These are phyloP conservation scores for Saxophila tyrrhenica DNA, from an alignment of 495 filamentous ascomycete genomes.

Conservation along the genomic window DNA sequence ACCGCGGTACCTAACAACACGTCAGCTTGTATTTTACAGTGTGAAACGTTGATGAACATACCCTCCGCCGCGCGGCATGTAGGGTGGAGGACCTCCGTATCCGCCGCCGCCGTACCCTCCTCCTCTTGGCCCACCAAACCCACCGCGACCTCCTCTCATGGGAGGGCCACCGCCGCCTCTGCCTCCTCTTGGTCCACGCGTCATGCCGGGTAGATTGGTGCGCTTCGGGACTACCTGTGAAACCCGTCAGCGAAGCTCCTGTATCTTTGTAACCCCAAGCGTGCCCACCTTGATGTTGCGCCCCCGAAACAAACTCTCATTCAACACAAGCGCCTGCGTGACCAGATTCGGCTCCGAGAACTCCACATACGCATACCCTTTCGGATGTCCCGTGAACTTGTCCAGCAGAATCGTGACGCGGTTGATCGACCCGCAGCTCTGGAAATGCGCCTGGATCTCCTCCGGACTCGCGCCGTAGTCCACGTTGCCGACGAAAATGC, in stretches of 20 bases:
- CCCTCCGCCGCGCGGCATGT: conserved; percentile 9
- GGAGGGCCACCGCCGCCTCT: conserved; percentile 49
- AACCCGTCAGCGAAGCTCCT: conserved; percentile 13
- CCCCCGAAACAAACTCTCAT: conserved; percentile 93
- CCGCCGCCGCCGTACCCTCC: conserved; percentile 60
- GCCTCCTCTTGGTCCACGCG: conserved; percentile 53
- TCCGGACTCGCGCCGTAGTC: conserved; percentile 97
- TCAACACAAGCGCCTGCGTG: conserved; percentile 83
- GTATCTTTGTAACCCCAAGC: neutral
- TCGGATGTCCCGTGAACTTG: conserved; percentile 96
- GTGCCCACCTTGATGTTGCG: conserved; percentile 76
- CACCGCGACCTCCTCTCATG: conserved; percentile 12
- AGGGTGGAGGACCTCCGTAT: conserved; percentile 22
- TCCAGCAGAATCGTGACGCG: conserved; percentile 95
- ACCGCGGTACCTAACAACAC: conserved; percentile 20
- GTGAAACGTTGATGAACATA: too few species aligned
- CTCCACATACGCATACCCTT: conserved; percentile 99
- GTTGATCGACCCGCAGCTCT: conserved; percentile 95
- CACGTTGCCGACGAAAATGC: conserved; percentile 97
- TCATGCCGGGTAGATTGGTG: conserved; percentile 93
- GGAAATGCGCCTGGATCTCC: conserved; percentile 98
- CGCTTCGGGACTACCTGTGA: conserved; percentile 96
- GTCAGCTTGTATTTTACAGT: too few species aligned
- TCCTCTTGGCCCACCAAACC: conserved; percentile 38
- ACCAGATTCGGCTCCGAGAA: conserved; percentile 93